Conservation (phyloP, 768 basidiomycete genomes). For the Agaricus bisporus region DNA sequence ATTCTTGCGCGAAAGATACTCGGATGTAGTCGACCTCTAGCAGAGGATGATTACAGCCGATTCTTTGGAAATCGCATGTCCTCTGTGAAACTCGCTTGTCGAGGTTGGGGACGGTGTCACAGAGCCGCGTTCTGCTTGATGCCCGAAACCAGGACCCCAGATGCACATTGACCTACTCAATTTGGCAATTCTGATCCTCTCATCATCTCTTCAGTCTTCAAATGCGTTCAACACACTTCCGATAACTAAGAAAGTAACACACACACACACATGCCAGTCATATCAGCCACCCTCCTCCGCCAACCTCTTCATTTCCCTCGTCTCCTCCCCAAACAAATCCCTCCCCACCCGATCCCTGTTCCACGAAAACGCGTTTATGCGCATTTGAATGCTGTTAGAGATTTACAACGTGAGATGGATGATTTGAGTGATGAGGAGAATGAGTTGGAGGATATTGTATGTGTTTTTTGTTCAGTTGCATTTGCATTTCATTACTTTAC, state of each 20-base stretch:
- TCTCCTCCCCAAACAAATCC: conserved; percentile 60
- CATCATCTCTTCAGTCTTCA: background rate
- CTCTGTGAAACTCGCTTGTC: no score
- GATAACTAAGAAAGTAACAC: no score
- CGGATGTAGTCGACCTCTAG: no score
- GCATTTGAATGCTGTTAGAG: conserved; percentile 56
- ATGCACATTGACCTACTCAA: no score
- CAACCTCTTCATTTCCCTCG: conserved; percentile 56
- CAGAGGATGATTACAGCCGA: no score
- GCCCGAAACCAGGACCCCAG: no score
- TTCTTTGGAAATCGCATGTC: no score
- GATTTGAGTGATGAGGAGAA: conserved; percentile 82
- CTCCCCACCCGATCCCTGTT: conserved; percentile 59
- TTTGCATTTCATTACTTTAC: no score
- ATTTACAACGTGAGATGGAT: conserved; percentile 72
- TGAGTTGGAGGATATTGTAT: conserved; percentile 71
- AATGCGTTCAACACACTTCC: background rate
- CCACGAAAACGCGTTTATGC: conserved; percentile 46
- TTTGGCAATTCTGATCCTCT: background rate
- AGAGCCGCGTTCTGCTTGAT: no score
- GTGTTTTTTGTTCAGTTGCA: no score
- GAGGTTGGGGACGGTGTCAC: no score
- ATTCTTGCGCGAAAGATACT: no score
- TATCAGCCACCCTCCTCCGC: conserved; percentile 71
- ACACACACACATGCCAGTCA: conserved; percentile 31